phyloP scores from a whole-genome alignment of 2,329 filamentous ascomycete species.

The Arthrinium phaeospermum region DNA sequence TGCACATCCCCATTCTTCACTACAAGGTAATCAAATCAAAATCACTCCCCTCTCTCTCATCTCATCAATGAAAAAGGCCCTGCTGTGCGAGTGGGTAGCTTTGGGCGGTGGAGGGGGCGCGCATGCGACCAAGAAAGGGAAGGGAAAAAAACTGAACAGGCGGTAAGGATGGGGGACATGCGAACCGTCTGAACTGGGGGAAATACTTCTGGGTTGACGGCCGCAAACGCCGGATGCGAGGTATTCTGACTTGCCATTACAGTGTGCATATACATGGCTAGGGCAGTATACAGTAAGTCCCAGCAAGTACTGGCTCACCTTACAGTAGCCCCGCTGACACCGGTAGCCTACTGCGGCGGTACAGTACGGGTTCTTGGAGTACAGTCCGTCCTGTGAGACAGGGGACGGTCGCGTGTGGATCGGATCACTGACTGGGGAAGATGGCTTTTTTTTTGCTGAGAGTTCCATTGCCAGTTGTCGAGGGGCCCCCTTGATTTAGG shows the following conservation, averaged over 20 bases:
- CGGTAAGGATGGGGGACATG: constrained; percentile 4
- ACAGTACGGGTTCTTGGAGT: constrained; percentile 1
- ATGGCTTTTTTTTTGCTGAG: constrained; percentile 4
- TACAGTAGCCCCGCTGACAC: not conserved
- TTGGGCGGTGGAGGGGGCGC: constrained; percentile 14
- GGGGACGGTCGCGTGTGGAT: not conserved
- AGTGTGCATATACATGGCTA: constrained; percentile 3
- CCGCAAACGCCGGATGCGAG: not conserved
- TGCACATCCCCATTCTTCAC: constrained; percentile 12
- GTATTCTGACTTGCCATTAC: not conserved
- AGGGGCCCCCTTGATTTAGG: not conserved
- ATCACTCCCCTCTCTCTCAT: constrained; percentile 11
- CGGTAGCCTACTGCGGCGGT: not conserved
- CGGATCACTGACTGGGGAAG: constrained; percentile 17
- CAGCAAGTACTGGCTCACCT: not conserved
- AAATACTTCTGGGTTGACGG: constrained; percentile 1
- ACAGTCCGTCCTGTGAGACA: not conserved
- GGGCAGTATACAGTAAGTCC: not conserved
- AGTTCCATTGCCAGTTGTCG: constrained; percentile 14
- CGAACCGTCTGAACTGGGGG: constrained; percentile 11
- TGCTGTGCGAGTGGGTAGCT: constrained; percentile 16
- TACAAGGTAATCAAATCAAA: constrained; percentile 16
- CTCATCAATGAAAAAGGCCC: constrained; percentile 9
- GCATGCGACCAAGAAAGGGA: constrained; percentile 13
- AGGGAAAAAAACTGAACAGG: not conserved